Evolutionary conservation across 1,139 yeast species (phyloP).

Genomic region (Scheffersomyces cryptocercus): DNA sequence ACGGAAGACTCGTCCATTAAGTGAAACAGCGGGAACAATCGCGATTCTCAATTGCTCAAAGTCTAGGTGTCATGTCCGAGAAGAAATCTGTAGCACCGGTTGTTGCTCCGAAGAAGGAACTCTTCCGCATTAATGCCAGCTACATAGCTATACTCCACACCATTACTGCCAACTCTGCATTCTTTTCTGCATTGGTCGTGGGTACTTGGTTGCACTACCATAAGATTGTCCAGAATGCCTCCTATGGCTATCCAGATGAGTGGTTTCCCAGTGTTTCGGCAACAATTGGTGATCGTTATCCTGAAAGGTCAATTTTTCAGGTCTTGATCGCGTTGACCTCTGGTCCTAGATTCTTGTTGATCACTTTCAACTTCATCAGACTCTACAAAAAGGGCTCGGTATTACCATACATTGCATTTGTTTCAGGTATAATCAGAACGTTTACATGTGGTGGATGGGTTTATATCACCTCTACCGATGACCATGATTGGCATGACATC

Average conservation of each 20-base stretch:
- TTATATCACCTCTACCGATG: constrained; percentile 93
- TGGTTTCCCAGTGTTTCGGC: constrained; percentile 99
- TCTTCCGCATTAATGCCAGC: constrained; percentile 53
- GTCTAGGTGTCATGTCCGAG: not conserved
- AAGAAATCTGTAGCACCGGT: constrained; percentile 1
- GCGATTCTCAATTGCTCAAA: no score
- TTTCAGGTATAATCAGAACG: constrained; percentile 76
- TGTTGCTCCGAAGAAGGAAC: constrained; percentile 2
- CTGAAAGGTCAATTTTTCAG: constrained; percentile 92
- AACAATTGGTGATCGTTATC: constrained; percentile 93
- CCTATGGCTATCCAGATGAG: constrained; percentile 91
- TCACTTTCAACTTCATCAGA: constrained; percentile 59
- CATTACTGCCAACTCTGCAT: constrained; percentile 68
- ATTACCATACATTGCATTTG: constrained; percentile 44
- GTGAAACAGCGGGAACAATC: no score
- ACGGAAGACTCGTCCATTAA: no score
- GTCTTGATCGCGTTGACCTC: constrained; percentile 75
- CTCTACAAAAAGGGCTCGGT: constrained; percentile 38
- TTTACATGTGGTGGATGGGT: constrained; percentile 99
- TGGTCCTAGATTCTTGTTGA: constrained; percentile 81
- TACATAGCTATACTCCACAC: constrained; percentile 72
- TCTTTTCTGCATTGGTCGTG: constrained; percentile 67
- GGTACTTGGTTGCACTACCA: constrained; percentile 77
- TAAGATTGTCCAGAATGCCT: constrained; percentile 84
- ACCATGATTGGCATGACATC: constrained; percentile 93